Conservation (phyloP, 1,284 basidiomycete species). For the Phylloboletellus chloephorus region DNA sequence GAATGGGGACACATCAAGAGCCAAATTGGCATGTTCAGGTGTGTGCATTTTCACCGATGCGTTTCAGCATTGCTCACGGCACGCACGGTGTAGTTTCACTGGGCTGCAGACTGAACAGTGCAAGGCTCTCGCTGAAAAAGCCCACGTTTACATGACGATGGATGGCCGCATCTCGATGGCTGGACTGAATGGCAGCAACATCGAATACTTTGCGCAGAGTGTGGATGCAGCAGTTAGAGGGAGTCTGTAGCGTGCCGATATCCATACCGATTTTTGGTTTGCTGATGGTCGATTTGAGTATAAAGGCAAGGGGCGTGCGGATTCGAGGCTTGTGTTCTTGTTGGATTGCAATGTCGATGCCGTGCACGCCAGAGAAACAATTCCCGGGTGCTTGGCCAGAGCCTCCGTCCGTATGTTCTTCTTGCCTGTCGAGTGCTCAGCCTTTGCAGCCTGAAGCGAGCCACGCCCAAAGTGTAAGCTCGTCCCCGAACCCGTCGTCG, state of each 20-base stretch:
- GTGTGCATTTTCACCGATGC: conserved; percentile 9
- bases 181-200: conserved; percentile 85
- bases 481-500: neutral
- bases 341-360: conserved; percentile 24
- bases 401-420: conserved; percentile 13
- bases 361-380: conserved; percentile 17
- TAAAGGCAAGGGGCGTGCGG: conserved; percentile 14
- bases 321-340: conserved; percentile 1
- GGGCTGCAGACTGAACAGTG: conserved; percentile 83
- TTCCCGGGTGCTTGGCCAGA: conserved; percentile 28
- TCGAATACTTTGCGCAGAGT: conserved; percentile 86
- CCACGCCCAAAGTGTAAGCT: conserved; percentile 5
- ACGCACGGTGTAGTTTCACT: conserved; percentile 61
- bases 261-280: conserved; percentile 24
- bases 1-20: conserved; percentile 95
- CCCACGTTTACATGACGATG: conserved; percentile 90
- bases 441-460: conserved; percentile 1
- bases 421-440: neutral
- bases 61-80: conserved; percentile 3
- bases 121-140: conserved; percentile 83
- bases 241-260: conserved; percentile 48
- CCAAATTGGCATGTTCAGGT: conserved; percentile 96
- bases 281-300: conserved; percentile 19
- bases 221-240: conserved; percentile 82
- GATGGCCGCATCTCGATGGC: conserved; percentile 96